phyloP scores from a whole-genome alignment of 768 basidiomycete species.

The Atractiella rhizophila region DNA sequence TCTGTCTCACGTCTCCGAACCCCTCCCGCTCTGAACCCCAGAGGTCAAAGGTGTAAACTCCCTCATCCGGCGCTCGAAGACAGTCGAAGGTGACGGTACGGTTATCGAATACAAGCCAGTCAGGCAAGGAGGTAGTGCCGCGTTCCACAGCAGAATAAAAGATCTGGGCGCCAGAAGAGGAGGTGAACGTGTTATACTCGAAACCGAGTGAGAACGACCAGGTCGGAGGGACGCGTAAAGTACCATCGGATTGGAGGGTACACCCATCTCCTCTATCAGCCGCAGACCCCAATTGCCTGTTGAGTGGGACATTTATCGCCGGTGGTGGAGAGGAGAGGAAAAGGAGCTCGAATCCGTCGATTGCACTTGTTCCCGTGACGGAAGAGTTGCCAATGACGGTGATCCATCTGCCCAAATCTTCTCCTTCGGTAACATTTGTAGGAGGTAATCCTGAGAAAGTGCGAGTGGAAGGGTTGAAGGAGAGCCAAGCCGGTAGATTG shows the following conservation, averaged over 20 bases:
- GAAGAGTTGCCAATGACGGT: conserved; percentile 33
- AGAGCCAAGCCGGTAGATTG: conserved; percentile 46
- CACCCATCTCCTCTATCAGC: conserved; percentile 11
- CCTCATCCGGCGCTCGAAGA: conserved; percentile 33
- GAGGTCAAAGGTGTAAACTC: conserved; percentile 28
- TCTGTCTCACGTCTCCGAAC: conserved; percentile 34
- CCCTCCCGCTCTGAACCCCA: conserved; percentile 49
- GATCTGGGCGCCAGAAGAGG: conserved; percentile 24
- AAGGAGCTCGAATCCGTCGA: conserved; percentile 25
- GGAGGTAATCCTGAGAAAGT: conserved; percentile 49
- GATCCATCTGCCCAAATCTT: conserved; percentile 31
- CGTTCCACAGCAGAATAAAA: conserved; percentile 39
- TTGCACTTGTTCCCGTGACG: conserved; percentile 27
- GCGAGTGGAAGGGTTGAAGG: conserved; percentile 35
- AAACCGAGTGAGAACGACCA: conserved; percentile 89
- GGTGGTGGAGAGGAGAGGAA: conserved; percentile 38
- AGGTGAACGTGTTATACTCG: conserved; percentile 35
- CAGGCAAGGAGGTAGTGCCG: conserved; percentile 45
- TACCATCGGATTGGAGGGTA: conserved; percentile 17
- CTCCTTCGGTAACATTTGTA: conserved; percentile 37
- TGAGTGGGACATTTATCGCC: conserved; percentile 19
- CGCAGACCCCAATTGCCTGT: conserved; percentile 23
- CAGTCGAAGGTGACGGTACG: conserved; percentile 50
- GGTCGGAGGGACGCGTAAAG: conserved; percentile 42
- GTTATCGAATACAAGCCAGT: conserved; percentile 49